Evolutionary conservation across 2,329 filamentous ascomycete genomes (phyloP).

Genomic region (Aspergillus glaucus): DNA sequence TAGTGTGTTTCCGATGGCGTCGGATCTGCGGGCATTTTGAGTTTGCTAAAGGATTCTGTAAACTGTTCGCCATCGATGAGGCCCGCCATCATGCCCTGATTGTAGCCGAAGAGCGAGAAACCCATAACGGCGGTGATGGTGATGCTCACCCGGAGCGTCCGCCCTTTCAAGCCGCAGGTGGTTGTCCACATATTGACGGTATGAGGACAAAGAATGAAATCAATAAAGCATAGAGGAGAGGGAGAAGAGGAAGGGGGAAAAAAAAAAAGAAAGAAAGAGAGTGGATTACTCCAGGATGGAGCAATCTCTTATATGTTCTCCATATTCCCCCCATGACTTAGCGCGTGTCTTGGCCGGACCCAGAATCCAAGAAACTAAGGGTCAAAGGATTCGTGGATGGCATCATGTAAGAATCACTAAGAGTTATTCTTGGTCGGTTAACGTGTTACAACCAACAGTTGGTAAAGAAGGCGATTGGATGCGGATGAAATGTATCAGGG

Average conservation of each 20-base stretch:
- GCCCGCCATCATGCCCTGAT: constrained; percentile 31
- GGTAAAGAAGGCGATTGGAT: no score
- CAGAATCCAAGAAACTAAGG: no score
- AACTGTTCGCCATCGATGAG: constrained; percentile 23
- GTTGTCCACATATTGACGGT: constrained; percentile 19
- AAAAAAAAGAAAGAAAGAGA: not conserved
- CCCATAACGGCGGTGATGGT: constrained; percentile 28
- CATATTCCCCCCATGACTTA: no score
- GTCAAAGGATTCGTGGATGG: no score
- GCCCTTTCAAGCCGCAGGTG: constrained; percentile 12
- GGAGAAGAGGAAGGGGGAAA: not conserved
- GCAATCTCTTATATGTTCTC: no score
- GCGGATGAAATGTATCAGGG: no score
- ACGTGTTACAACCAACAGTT: no score
- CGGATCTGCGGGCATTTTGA: constrained; percentile 19
- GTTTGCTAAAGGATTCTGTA: constrained; percentile 15
- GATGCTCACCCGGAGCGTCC: constrained; percentile 13
- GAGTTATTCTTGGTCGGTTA: no score
- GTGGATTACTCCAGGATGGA: no score
- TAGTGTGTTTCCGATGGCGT: constrained; percentile 19
- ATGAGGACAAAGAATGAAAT: not conserved
- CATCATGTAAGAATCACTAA: no score
- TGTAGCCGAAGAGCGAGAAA: constrained; percentile 45
- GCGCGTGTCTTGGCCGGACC: no score
- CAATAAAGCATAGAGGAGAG: not conserved